phyloP scores from a whole-genome alignment of 495 filamentous ascomycete species.

The Geoglossum glabrum region DNA sequence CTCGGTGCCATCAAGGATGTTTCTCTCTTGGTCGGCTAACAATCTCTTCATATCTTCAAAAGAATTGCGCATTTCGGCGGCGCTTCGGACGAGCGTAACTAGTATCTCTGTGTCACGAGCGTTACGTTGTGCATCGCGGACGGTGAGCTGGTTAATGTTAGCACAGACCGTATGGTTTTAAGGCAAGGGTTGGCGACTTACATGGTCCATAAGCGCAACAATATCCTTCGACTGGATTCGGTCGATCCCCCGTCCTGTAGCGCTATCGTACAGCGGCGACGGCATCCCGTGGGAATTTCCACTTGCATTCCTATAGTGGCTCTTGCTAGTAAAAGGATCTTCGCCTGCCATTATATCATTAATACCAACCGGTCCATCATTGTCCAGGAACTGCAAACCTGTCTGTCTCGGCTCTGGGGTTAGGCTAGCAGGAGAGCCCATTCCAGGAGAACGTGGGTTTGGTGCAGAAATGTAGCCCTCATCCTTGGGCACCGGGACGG shows the following conservation, averaged over 20 bases:
- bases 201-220: slow-evolving; percentile 91
- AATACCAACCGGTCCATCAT: slow-evolving; percentile 32
- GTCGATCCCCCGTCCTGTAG: slow-evolving; percentile 77
- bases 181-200: slow-evolving; percentile 24
- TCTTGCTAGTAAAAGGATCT: slow-evolving; percentile 31
- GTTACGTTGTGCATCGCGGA: slow-evolving; percentile 90
- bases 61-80: slow-evolving; percentile 91
- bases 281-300: slow-evolving; percentile 80
- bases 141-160: slow-evolving; percentile 53
- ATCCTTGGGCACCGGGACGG: slow-evolving; percentile 38
- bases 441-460: slow-evolving; percentile 31
- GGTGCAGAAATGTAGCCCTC: slow-evolving; percentile 86
- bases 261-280: slow-evolving; percentile 76
- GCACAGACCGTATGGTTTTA: slow-evolving; percentile 6
- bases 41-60: slow-evolving; percentile 94
- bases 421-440: slow-evolving; percentile 20
- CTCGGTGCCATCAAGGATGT: slow-evolving; percentile 64
- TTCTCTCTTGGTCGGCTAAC: slow-evolving; percentile 65
- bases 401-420: slow-evolving; percentile 43
- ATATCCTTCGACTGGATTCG: slow-evolving; percentile 94
- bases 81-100: slow-evolving; percentile 79
- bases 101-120: slow-evolving; percentile 93
- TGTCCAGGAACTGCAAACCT: slow-evolving; percentile 35
- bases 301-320: slow-evolving; percentile 53
- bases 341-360: slow-evolving; percentile 37